These are phyloP conservation scores for Macrolepiota fuliginosa DNA, from an alignment of 768 basidiomycete species.

Conservation along the genomic window DNA sequence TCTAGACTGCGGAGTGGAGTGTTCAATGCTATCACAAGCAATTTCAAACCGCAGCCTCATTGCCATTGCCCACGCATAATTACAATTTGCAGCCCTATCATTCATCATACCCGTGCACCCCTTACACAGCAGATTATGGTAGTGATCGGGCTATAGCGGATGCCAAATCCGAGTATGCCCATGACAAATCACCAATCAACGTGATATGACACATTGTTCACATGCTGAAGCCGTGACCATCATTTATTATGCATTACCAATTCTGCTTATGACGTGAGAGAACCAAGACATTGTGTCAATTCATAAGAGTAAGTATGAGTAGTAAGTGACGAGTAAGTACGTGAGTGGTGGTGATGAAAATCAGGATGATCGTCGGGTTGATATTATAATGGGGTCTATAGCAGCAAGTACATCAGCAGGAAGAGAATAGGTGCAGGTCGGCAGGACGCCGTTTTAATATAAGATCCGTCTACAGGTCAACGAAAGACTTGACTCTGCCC, in stretches of 20 bases:
- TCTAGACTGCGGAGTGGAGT: background rate
- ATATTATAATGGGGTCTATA: background rate
- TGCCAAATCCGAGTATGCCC: background rate
- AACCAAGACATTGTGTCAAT: background rate
- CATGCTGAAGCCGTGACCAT: background rate
- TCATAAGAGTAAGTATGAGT: background rate
- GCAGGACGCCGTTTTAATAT: background rate
- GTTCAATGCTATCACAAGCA: background rate
- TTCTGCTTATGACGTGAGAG: background rate
- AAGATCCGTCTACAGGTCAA: conserved; percentile 50
- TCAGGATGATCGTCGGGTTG: background rate
- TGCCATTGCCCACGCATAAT: background rate
- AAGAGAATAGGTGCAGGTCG: background rate
- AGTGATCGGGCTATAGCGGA: no score
- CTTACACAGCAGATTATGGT: background rate
- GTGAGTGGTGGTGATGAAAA: background rate
- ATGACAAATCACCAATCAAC: background rate
- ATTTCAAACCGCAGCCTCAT: background rate
- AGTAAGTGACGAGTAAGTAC: background rate
- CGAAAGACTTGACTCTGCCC: conserved; percentile 74
- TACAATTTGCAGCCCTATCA: background rate
- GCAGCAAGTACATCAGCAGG: background rate
- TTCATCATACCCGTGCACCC: background rate
- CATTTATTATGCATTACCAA: background rate
- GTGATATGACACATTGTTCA: no score